Base-by-base conservation (phyloP, 805 yeast species). In the Teunomyces panamensis region DNA sequence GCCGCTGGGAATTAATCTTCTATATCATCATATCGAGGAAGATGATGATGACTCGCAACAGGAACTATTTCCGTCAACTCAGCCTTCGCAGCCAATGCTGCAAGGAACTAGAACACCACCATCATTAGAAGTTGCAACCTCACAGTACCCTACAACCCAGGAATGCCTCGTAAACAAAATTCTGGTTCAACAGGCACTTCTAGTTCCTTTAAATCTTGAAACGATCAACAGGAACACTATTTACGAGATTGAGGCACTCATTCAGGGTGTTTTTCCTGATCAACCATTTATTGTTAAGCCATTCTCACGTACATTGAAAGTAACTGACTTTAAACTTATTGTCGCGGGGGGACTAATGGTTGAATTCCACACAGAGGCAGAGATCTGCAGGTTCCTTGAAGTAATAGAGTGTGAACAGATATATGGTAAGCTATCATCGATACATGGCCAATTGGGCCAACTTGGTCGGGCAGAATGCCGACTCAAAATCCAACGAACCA, bases 261-360 rank as follows among this genome's bases (percentile, higher is more conserved):
- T 65, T 3, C 36, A 29, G 9, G 60, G 60, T 3, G 42, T 54
- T 29, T 10, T 50, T 5, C 66, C 68, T 1, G 26, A 35, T 17
- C 42, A 47, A 10, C 55, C 58, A 10, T 56, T 67, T 17, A 49
- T 65, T 3, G 53, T 68, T 11, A 64, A 64, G 42, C 71, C 70
- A 2, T 64, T 49, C 32, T 53, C 54, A 8, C 52, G 71, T 26
- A 64, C 71, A 2, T 37, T 66, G 26, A 66, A 67, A 35, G 48
- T 62, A 1, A 54, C 63, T 1, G 50, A 49, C 16, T 60, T 68
- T 43, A 60, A 59, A 34, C 42, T 68, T 1, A 43, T 52, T 7
- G 46, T 67, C 9, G 30, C 48, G 7, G 27, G 34, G 5, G 34
- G 16, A 9, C 9, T 26, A 4, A 41, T 42, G 17, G 42, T 63